phyloP scores from a whole-genome alignment of 352 stramenopile genomes.

The Elongisporangium senticosum region DNA sequence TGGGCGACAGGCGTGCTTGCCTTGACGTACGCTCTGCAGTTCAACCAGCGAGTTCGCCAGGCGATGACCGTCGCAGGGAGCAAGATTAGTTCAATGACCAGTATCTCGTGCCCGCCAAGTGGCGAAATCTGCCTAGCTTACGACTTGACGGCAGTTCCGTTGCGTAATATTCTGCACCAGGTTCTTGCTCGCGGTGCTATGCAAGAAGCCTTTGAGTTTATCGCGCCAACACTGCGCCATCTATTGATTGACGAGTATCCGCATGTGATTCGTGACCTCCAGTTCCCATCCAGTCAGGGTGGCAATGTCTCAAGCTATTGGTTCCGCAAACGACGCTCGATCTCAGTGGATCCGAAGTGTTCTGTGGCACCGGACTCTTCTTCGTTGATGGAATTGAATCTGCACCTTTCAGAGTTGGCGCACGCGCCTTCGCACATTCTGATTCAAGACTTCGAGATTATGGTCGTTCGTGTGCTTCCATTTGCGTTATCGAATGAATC shows the following conservation, averaged over 20 bases:
- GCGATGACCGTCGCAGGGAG: constrained; percentile 42
- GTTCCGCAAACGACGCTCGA: constrained; percentile 17
- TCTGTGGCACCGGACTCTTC: background rate
- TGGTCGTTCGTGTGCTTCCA: constrained; percentile 30
- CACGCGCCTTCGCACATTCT: constrained; percentile 28
- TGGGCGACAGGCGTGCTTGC: constrained; percentile 38
- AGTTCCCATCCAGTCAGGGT: constrained; percentile 6
- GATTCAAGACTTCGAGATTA: constrained; percentile 17
- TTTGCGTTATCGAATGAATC: constrained; percentile 11
- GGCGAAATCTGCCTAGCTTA: constrained; percentile 53
- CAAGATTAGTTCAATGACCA: constrained; percentile 38
- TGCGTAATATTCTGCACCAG: constrained; percentile 41
- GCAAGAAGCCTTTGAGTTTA: constrained; percentile 42
- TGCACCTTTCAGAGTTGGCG: constrained; percentile 20
- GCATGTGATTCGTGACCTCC: constrained; percentile 2
- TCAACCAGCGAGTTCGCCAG: constrained; percentile 60
- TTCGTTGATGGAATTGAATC: constrained; percentile 23
- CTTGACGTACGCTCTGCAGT: constrained; percentile 55
- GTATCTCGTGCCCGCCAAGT: constrained; percentile 6
- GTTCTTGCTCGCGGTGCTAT: constrained; percentile 24
- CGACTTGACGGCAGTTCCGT: constrained; percentile 31
- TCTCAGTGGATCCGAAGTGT: no score
- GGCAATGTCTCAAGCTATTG: constrained; percentile 17
- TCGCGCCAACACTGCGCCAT: constrained; percentile 38
- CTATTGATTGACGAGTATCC: constrained; percentile 55